These are phyloP conservation scores for Cenchrus fungigraminus DNA, from an alignment of 176 grass and related monocot genomes.

Conservation along the genomic window DNA sequence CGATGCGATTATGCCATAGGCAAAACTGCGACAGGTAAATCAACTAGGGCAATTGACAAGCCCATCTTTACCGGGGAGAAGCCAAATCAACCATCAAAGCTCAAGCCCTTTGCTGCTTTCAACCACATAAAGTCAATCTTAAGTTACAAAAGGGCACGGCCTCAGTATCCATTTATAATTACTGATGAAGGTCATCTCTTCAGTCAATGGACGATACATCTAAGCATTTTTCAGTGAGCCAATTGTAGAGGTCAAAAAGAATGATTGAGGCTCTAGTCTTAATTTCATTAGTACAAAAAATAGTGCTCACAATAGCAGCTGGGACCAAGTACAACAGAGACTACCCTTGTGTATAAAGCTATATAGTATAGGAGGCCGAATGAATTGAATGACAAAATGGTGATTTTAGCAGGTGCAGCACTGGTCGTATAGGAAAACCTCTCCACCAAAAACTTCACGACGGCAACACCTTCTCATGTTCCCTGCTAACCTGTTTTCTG, in stretches of 20 bases:
- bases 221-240: conserved; percentile 1
- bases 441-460: conserved; percentile 38
- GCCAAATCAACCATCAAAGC: background rate
- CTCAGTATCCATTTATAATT: background rate
- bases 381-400: conserved; percentile 41
- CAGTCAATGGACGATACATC: background rate
- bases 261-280: conserved; percentile 34
- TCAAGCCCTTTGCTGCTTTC: background rate
- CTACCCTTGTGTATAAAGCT: conserved; percentile 30
- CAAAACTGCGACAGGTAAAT: background rate
- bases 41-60: background rate
- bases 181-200: background rate
- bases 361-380: conserved; percentile 45
- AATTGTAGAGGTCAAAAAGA: conserved; percentile 35
- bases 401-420: conserved; percentile 4
- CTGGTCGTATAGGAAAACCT: background rate
- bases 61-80: background rate
- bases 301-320: conserved; percentile 37
- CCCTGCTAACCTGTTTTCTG: conserved; percentile 25
- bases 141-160: background rate
- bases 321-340: conserved; percentile 25
- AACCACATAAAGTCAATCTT: background rate
- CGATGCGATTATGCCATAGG: background rate
- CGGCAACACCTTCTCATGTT: background rate
- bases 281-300: conserved; percentile 43